Conservation (phyloP, 176 grass and related monocot species). For the Melocanna baccifera region DNA sequence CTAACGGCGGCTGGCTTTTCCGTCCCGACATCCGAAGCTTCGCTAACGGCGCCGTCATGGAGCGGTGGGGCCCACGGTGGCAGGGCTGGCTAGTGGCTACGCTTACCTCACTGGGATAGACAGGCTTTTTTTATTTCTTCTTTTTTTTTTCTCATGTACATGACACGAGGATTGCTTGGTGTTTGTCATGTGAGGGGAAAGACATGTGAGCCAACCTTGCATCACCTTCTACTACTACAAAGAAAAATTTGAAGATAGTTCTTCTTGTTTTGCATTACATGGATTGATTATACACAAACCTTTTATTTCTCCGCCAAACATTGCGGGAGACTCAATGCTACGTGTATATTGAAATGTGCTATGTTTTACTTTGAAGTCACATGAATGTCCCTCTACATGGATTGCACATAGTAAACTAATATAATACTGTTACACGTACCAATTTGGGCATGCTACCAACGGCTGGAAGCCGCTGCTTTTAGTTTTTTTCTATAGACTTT, state of each 20-base stretch:
- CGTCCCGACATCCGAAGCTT: constrained; percentile 33
- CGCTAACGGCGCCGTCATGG: constrained; percentile 30
- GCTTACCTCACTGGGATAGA: background rate
- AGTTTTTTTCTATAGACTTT: no score
- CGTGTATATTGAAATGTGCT: no score
- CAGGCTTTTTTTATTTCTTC: background rate
- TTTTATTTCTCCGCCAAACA: no score
- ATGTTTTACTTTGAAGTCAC: no score
- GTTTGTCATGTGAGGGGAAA: background rate
- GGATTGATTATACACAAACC: no score
- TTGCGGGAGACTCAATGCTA: no score
- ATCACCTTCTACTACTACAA: background rate
- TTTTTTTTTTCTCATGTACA: background rate
- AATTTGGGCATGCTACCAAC: background rate
- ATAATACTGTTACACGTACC: no score
- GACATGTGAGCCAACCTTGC: background rate
- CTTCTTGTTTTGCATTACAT: background rate
- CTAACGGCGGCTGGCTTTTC: constrained; percentile 11
- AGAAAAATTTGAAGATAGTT: background rate
- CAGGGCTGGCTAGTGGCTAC: background rate
- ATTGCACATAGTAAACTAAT: no score
- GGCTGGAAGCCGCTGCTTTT: no score
- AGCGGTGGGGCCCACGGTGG: background rate
- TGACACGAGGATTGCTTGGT: background rate
- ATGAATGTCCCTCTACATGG: background rate